Conservation (phyloP, 2,329 filamentous ascomycete genomes). For the Colletotrichum sidae region DNA sequence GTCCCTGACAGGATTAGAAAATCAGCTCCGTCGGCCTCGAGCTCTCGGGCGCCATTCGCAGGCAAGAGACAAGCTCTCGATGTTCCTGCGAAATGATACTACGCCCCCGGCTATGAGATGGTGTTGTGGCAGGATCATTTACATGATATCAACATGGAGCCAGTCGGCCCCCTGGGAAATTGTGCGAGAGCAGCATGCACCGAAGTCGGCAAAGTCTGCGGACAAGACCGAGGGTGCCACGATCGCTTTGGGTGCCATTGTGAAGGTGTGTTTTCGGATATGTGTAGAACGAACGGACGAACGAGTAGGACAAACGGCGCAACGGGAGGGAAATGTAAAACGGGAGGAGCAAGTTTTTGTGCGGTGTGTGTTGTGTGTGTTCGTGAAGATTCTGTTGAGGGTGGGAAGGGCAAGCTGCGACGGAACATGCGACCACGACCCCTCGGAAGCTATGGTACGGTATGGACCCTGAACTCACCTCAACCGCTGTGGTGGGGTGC, state of each 20-base stretch:
- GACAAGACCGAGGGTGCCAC: slow-evolving; percentile 98
- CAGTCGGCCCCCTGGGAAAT: slow-evolving; percentile 91
- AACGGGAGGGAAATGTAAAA: too few relatives aligned
- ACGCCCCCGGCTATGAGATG: not conserved
- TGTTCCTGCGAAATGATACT: not conserved
- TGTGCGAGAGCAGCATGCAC: slow-evolving; percentile 85
- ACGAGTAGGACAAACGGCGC: too few relatives aligned
- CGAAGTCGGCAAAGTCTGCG: slow-evolving; percentile 92
- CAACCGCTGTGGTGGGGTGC: slow-evolving; percentile 32
- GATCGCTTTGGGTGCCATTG: slow-evolving; percentile 90
- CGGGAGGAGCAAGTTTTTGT: not conserved
- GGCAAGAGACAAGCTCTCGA: not conserved
- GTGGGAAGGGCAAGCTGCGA: slow-evolving; percentile 28
- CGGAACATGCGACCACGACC: slow-evolving; percentile 27
- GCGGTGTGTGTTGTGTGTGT: slow-evolving; percentile 16
- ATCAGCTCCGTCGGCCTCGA: slow-evolving; percentile 11
- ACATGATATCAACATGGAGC: slow-evolving; percentile 95
- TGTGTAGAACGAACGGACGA: not conserved
- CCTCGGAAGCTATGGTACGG: slow-evolving; percentile 37
- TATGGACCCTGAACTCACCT: slow-evolving; percentile 38
- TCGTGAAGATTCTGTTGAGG: slow-evolving; percentile 28
- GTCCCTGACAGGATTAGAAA: slow-evolving; percentile 71
- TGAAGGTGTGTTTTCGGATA: slow-evolving; percentile 1
- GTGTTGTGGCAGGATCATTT: slow-evolving; percentile 36
- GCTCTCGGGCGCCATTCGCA: slow-evolving; percentile 6